Percentiles rank a stretch among this genome's conserved stretches.
Conservation (phyloP, 2,329 filamentous ascomycete species). For the Sclerotinia sclerotiorum region DNA sequence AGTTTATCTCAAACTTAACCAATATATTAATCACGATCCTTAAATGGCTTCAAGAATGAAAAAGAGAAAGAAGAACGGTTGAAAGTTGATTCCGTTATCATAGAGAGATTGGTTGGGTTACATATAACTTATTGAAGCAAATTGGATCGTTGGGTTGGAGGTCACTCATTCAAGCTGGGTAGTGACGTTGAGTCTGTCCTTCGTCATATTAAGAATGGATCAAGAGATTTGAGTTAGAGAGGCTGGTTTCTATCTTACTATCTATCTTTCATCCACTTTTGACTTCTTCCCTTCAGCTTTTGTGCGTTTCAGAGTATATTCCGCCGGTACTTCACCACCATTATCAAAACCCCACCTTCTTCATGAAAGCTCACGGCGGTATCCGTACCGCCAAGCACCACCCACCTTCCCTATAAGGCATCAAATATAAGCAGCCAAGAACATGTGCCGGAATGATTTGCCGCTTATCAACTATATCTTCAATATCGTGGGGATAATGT, state of each 20-base stretch:
- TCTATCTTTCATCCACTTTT: neutral
- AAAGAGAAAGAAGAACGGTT: neutral
- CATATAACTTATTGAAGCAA: neutral
- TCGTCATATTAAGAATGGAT: neutral
- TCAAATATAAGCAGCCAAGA: constrained; percentile 3
- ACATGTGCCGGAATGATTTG: constrained; percentile 11
- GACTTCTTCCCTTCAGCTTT: neutral
- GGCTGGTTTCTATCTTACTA: neutral
- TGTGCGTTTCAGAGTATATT: neutral
- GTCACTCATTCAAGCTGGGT: neutral
- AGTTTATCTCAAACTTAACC: neutral
- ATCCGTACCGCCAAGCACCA: constrained; percentile 10
- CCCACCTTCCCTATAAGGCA: constrained; percentile 9
- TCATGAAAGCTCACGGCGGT: neutral
- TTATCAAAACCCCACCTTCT: neutral
- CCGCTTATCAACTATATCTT: constrained; percentile 13
- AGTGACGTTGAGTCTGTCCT: neutral
- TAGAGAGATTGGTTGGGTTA: neutral
- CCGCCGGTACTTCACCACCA: neutral
- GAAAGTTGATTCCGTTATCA: neutral
- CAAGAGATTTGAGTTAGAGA: neutral
- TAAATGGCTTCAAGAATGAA: neutral
- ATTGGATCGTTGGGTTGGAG: neutral
- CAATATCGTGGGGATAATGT: neutral
- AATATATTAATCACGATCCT: no score